phyloP scores from a whole-genome alignment of 2,329 filamentous ascomycete genomes.

The Ramularia endophylla region DNA sequence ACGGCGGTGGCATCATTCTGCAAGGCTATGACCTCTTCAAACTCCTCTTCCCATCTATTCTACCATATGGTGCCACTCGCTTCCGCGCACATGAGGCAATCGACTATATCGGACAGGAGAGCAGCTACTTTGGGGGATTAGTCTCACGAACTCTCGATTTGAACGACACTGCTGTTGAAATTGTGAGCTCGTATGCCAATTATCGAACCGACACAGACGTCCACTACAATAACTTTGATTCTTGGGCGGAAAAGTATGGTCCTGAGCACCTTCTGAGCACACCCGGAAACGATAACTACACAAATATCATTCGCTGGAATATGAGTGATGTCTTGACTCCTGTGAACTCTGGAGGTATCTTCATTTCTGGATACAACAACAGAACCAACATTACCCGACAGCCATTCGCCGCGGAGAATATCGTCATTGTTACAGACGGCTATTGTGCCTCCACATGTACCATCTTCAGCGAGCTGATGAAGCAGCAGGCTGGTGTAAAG shows the following conservation, averaged over 20 bases:
- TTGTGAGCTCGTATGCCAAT: conserved; percentile 41
- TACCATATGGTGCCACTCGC: conserved; percentile 46
- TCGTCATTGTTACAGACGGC: conserved; percentile 46
- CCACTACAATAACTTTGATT: conserved; percentile 45
- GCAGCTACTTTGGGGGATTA: conserved; percentile 30
- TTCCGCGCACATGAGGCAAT: conserved; percentile 47
- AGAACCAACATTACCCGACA: conserved; percentile 41
- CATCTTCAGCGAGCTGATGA: conserved; percentile 42
- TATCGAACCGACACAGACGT: conserved; percentile 43
- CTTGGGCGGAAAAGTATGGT: conserved; percentile 44
- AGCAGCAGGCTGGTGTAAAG: conserved; percentile 39
- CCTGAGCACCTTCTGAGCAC: conserved; percentile 31
- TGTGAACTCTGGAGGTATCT: conserved; percentile 31
- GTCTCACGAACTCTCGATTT: conserved; percentile 27
- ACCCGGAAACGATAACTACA: conserved; percentile 49
- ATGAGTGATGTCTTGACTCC: conserved; percentile 38
- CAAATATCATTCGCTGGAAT: conserved; percentile 51
- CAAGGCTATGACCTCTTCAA: conserved; percentile 58
- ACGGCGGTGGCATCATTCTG: conserved; percentile 54
- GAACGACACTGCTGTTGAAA: conserved; percentile 36
- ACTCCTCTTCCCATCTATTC: conserved; percentile 47
- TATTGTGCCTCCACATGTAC: conserved; percentile 44
- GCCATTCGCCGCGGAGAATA: conserved; percentile 53
- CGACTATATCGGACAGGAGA: conserved; percentile 39
- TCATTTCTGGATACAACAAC: conserved; percentile 46